Evolutionary conservation across 2,329 filamentous ascomycete genomes (phyloP).

Genomic region (Aspergillus hortae): DNA sequence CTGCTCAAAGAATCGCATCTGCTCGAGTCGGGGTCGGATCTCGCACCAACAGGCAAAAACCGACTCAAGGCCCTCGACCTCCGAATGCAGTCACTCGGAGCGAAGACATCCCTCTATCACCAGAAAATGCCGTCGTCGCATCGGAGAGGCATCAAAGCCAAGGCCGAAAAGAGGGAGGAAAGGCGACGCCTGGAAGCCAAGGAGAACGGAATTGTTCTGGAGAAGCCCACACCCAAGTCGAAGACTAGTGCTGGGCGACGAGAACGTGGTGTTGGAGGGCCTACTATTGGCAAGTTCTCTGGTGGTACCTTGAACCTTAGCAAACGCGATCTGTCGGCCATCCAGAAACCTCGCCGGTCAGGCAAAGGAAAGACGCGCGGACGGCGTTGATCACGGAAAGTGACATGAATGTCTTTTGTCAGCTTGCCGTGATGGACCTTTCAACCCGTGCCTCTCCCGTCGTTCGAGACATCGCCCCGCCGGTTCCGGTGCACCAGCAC

Average conservation of each 20-base stretch:
- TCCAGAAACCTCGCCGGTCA: conserved; percentile 36
- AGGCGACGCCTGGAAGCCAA: conserved; percentile 73
- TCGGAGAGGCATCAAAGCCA: conserved; percentile 76
- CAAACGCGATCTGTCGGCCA: conserved; percentile 69
- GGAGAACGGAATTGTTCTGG: conserved; percentile 88
- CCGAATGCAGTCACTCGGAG: conserved; percentile 75
- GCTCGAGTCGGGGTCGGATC: conserved; percentile 58
- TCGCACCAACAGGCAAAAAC: conserved; percentile 64
- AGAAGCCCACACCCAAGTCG: conserved; percentile 49
- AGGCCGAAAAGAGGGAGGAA: conserved; percentile 62
- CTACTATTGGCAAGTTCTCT: conserved; percentile 74
- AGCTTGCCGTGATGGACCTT: no score
- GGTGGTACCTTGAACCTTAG: conserved; percentile 77
- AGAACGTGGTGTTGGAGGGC: conserved; percentile 66
- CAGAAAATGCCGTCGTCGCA: conserved; percentile 88
- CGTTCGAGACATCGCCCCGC: no score
- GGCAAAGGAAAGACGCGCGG: conserved; percentile 20
- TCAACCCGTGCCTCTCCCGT: no score
- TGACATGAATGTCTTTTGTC: no score
- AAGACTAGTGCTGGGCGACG: conserved; percentile 42
- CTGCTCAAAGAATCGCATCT: conserved; percentile 90
- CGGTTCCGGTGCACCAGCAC: no score
- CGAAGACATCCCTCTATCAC: conserved; percentile 68
- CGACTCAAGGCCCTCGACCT: conserved; percentile 80
- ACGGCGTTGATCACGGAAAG: conserved; percentile 19